A percentile compares a stretch with the other conserved stretches of the same genome.
Evolutionary conservation across 768 basidiomycete species (phyloP).

Genomic region (Amanita rubescens): DNA sequence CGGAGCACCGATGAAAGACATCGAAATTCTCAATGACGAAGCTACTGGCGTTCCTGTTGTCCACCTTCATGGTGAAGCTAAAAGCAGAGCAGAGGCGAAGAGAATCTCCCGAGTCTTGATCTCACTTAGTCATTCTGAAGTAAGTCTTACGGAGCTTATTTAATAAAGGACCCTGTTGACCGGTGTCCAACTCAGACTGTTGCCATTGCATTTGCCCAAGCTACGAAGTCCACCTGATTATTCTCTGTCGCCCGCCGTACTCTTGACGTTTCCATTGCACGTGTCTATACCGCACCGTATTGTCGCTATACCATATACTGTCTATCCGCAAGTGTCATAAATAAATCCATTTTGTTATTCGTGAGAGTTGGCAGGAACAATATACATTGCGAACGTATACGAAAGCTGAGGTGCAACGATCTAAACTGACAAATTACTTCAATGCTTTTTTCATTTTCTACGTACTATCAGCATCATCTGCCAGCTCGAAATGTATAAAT

Average conservation of each 20-base stretch:
- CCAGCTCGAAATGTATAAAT: slow-evolving; percentile 5
- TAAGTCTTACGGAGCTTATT: slow-evolving; percentile 30
- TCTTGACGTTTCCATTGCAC: background rate
- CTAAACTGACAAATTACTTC: slow-evolving; percentile 29
- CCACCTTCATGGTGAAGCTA: slow-evolving; percentile 71
- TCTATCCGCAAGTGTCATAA: background rate
- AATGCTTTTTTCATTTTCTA: slow-evolving; percentile 80
- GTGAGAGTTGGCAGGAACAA: background rate
- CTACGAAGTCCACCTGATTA: slow-evolving; percentile 32
- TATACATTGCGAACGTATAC: background rate
- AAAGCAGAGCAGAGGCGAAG: slow-evolving; percentile 61
- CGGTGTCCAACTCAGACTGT: slow-evolving; percentile 46
- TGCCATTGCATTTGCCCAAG: slow-evolving; percentile 85
- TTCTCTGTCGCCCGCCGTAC: background rate
- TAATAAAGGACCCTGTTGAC: slow-evolving; percentile 9
- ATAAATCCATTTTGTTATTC: background rate
- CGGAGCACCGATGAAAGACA: slow-evolving; percentile 92
- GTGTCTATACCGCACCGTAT: no score
- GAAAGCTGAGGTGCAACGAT: background rate
- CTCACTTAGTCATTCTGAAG: slow-evolving; percentile 91
- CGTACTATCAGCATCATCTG: background rate
- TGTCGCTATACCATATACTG: background rate
- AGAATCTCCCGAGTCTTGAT: slow-evolving; percentile 71
- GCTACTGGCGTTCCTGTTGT: slow-evolving; percentile 72
- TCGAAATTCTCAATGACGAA: slow-evolving; percentile 81